Percentiles rank a stretch among this genome's conserved stretches.
phyloP scores from a whole-genome alignment of 2,329 filamentous ascomycete species.

The Venturia carpophila region DNA sequence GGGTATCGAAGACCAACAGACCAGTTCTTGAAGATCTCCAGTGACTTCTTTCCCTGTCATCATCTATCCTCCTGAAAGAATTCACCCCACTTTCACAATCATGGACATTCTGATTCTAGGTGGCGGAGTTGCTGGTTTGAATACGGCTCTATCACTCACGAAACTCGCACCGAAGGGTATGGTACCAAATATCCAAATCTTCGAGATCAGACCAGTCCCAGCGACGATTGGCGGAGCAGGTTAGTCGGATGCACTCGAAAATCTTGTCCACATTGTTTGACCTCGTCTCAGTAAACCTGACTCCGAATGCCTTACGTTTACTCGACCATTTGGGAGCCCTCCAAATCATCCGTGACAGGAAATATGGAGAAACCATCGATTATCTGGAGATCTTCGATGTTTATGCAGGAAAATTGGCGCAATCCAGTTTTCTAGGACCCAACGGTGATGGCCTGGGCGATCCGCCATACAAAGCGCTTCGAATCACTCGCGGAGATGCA shows the following conservation, averaged over 20 bases:
- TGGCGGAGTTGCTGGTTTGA: constrained; percentile 25
- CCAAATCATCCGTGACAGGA: constrained; percentile 32
- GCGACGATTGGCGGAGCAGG: constrained; percentile 28
- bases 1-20: not conserved
- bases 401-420: constrained; percentile 19
- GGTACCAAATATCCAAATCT: constrained; percentile 13
- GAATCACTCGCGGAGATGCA: constrained; percentile 37
- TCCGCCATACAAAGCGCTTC: constrained; percentile 20
- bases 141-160: constrained; percentile 23
- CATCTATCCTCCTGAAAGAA: not conserved
- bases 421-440: constrained; percentile 22
- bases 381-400: constrained; percentile 27
- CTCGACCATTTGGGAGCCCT: constrained; percentile 37
- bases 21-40: not conserved
- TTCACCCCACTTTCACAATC: not conserved
- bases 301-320: constrained; percentile 38
- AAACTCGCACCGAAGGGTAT: constrained; percentile 7
- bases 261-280: constrained; percentile 24
- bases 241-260: constrained; percentile 25
- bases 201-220: constrained; percentile 8
- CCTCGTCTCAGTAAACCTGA: constrained; percentile 33
- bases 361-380: constrained; percentile 33
- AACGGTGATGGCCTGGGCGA: constrained; percentile 1
- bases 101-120: constrained; percentile 25
- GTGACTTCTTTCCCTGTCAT: not conserved